Percentiles rank a stretch among this genome's conserved stretches.
These are phyloP conservation scores for Psophocarpus tetragonolobus DNA, from an alignment of 306 rosid species.

Conservation along the genomic window DNA sequence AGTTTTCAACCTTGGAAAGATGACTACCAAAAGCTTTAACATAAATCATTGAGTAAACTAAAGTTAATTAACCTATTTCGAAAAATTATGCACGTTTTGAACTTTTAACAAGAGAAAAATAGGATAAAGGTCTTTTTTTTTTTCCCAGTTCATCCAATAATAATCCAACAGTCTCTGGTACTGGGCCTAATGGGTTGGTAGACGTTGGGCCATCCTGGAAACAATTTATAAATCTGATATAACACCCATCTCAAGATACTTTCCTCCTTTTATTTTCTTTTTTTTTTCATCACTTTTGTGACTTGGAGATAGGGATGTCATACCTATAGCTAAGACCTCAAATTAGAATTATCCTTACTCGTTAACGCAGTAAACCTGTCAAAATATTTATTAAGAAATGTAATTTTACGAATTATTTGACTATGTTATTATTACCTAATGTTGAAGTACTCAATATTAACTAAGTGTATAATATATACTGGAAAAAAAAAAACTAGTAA, in stretches of 20 bases:
- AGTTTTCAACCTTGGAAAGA: neutral
- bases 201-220: constrained; percentile 35
- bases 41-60: constrained; percentile 5
- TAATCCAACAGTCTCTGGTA: constrained; percentile 17
- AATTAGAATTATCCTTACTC: neutral
- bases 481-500: no score
- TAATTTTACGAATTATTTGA: neutral
- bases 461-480: neutral
- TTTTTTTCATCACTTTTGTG: constrained; percentile 28
- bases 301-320: constrained; percentile 29
- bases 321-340: constrained; percentile 27
- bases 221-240: constrained; percentile 27
- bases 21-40: neutral
- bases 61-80: neutral
- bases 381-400: neutral
- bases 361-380: neutral
- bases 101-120: neutral
- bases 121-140: neutral
- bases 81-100: neutral
- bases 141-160: constrained; percentile 22
- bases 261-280: constrained; percentile 26
- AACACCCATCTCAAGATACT: constrained; percentile 26
- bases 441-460: neutral
- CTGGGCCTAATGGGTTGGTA: constrained; percentile 44
- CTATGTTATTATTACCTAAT: neutral